Evolutionary conservation across 805 yeast species (phyloP).

Genomic region (Yamadazyma tumulicola): DNA sequence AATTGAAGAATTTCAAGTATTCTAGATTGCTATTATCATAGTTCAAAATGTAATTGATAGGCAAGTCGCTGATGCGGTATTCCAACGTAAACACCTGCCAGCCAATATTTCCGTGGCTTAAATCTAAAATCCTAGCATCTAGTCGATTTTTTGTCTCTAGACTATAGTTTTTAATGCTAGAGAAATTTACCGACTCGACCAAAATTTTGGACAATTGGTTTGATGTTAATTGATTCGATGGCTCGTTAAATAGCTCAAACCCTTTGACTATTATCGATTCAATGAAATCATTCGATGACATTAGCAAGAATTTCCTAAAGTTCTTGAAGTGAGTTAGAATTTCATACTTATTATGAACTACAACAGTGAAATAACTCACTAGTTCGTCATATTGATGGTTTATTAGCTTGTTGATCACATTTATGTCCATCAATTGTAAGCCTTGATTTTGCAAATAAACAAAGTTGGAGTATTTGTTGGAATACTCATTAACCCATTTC

Average conservation of each 20-base stretch:
- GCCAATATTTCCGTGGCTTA: constrained; percentile 65
- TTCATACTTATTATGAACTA: constrained; percentile 46
- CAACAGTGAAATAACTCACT: constrained; percentile 45
- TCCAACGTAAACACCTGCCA: constrained; percentile 94
- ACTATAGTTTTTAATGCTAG: constrained; percentile 44
- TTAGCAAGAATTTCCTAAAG: constrained; percentile 62
- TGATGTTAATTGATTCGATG: constrained; percentile 61
- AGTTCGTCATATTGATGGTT: constrained; percentile 50
- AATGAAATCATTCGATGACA: constrained; percentile 82
- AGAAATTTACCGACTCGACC: constrained; percentile 56
- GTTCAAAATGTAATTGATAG: constrained; percentile 43
- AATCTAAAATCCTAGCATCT: constrained; percentile 79
- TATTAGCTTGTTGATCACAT: constrained; percentile 31
- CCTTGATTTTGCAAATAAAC: constrained; percentile 31
- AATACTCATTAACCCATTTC: constrained; percentile 54
- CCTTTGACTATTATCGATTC: constrained; percentile 60
- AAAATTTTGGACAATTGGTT: constrained; percentile 63
- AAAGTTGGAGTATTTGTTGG: constrained; percentile 27
- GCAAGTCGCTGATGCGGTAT: constrained; percentile 54
- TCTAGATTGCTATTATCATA: constrained; percentile 35
- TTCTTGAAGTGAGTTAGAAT: constrained; percentile 55
- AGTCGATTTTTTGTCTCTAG: constrained; percentile 47
- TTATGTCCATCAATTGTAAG: constrained; percentile 29
- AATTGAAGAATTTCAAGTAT: constrained; percentile 79
- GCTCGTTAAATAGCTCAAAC: constrained; percentile 47